Base-by-base conservation (phyloP, 2,329 filamentous ascomycete genomes). In the Hypomyces perniciosus region DNA sequence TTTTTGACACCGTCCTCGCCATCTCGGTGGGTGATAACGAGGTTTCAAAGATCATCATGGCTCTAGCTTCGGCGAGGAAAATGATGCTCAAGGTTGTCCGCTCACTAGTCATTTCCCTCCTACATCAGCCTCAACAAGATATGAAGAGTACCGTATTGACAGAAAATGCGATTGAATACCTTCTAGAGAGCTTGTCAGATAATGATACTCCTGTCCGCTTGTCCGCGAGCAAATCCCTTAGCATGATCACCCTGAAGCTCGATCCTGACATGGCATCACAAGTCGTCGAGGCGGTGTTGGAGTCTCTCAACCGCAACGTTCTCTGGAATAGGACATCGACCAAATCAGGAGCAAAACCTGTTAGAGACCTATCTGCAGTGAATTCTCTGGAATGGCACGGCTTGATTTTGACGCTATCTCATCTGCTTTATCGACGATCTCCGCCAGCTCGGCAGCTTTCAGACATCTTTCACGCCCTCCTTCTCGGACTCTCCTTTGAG, bases 371-470 rank as follows among this genome's bases (percentile, higher is more conserved):
- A 34, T 84, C 83, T 39, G 83, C 84, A 7, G 90, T 95, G 10
- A 84, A 95, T 65, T 79, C 88, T 12, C 75, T 92, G 28, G 84
- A 86, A 67, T 99, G 93, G 93, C 93, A 99, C 66, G 93, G 93
- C 0, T 69, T 96, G 35, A 91, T 90, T 61, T 76, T 99, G 41
- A 93, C 93, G 0, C 73, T 99, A 3, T 85, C 89, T 0, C 90
- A 97, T 66, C 72, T 95, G 1, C 75, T 97, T 1, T 96, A 95
- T 68, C 84, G 90, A 46, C 83, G 86, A 37, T 91, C 91, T 0
- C 86, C 90, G 5, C 86, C 90, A 1, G 77, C 82, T 0, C 69
- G 76, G 3, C 83, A 86, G 55, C 76, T 97, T 5, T 76, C 84
- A 0, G 79, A 85, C 48, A 88, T 95, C 39, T 75, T 96, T 2